phyloP scores from a whole-genome alignment of 2,329 filamentous ascomycete genomes.

The Fusarium temperatum region DNA sequence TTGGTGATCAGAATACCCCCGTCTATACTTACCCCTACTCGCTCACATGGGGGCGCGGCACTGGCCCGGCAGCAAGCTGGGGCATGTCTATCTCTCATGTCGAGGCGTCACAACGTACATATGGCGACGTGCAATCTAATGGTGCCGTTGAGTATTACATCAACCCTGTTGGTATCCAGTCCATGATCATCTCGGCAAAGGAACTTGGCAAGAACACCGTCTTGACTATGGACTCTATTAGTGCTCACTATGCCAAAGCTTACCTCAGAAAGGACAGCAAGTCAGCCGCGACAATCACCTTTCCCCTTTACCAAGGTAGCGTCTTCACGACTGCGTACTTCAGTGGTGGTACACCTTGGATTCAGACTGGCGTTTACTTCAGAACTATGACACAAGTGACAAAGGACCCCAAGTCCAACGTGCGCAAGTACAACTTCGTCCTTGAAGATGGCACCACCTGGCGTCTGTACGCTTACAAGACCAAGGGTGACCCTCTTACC shows the following conservation, averaged over 20 bases:
- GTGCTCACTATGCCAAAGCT: constrained; percentile 70
- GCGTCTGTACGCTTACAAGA: constrained; percentile 80
- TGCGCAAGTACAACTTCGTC: constrained; percentile 78
- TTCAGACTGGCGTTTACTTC: constrained; percentile 82
- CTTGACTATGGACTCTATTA: constrained; percentile 63
- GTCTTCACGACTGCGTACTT: constrained; percentile 85
- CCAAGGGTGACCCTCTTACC: constrained; percentile 67
- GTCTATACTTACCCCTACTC: constrained; percentile 82
- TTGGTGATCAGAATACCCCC: constrained; percentile 74
- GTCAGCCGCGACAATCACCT: constrained; percentile 70
- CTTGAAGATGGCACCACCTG: constrained; percentile 79
- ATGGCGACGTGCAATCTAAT: constrained; percentile 65
- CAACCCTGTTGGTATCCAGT: constrained; percentile 84
- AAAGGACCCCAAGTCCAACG: constrained; percentile 66
- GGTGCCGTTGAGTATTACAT: constrained; percentile 76
- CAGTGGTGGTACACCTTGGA: constrained; percentile 71
- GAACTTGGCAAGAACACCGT: constrained; percentile 73
- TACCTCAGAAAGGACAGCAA: constrained; percentile 68
- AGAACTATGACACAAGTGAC: constrained; percentile 67
- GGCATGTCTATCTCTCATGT: constrained; percentile 82
- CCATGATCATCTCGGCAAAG: constrained; percentile 78
- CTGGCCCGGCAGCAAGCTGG: constrained; percentile 71
- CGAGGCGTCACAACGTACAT: constrained; percentile 72
- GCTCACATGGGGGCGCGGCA: constrained; percentile 72
- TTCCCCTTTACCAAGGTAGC: constrained; percentile 91